Percentiles rank a stretch among this genome's conserved stretches.
Conservation (phyloP, 768 basidiomycete genomes). For the Tulasnella sp. region DNA sequence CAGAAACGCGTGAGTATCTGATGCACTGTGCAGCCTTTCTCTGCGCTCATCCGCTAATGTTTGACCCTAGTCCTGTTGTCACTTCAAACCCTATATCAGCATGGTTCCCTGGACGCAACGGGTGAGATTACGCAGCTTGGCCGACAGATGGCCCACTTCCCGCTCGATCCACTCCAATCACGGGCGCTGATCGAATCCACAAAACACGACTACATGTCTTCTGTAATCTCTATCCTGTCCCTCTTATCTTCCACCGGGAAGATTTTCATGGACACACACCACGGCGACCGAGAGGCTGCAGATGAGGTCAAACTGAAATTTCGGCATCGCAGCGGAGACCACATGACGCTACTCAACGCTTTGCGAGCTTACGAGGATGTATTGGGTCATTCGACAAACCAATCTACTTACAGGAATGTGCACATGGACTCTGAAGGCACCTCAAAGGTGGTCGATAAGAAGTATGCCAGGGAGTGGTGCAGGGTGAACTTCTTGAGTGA, state of each 20-base stretch:
- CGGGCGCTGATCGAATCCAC: constrained; percentile 71
- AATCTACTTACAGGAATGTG: not conserved
- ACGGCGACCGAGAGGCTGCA: constrained; percentile 51
- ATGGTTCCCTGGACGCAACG: constrained; percentile 63
- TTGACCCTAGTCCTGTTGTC: constrained; percentile 25
- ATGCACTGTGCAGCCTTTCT: constrained; percentile 13
- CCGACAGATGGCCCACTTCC: constrained; percentile 77
- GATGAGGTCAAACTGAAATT: constrained; percentile 66
- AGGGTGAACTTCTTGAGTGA: constrained; percentile 71
- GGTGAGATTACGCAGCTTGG: constrained; percentile 63
- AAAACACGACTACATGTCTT: constrained; percentile 56
- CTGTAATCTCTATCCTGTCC: constrained; percentile 77
- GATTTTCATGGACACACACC: constrained; percentile 51
- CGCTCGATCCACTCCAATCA: constrained; percentile 77
- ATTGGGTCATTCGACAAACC: constrained; percentile 25
- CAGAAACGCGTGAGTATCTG: constrained; percentile 49
- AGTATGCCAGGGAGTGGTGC: constrained; percentile 55
- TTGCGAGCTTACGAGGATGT: constrained; percentile 63
- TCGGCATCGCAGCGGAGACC: constrained; percentile 76
- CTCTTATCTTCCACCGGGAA: constrained; percentile 71
- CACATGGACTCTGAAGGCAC: not conserved
- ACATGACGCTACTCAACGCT: constrained; percentile 81
- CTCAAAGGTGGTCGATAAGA: constrained; percentile 24
- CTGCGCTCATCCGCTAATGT: constrained; percentile 42
- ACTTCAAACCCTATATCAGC: constrained; percentile 46